These are phyloP conservation scores for Populus hybrid DNA, from an alignment of 441 rosid genomes.

Conservation along the genomic window DNA sequence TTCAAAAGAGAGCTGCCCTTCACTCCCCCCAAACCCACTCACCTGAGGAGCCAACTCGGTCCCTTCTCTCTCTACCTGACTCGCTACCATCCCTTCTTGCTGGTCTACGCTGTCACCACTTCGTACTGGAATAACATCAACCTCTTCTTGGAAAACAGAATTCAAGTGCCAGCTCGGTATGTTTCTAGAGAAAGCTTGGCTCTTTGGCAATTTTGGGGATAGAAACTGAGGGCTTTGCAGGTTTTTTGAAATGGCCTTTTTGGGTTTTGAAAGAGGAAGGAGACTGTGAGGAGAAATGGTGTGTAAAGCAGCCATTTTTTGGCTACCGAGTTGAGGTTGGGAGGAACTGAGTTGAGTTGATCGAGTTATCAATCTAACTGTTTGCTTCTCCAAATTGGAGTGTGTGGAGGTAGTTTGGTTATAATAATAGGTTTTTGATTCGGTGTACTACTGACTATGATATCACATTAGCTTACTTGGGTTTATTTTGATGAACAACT, in stretches of 20 bases:
- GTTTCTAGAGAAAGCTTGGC: slow-evolving; percentile 33
- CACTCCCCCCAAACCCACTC: slow-evolving; percentile 55
- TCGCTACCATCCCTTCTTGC: slow-evolving; percentile 49
- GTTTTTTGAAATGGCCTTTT: slow-evolving; percentile 24
- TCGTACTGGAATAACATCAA: slow-evolving; percentile 58
- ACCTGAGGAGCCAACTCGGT: slow-evolving; percentile 47
- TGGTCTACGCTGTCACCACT: slow-evolving; percentile 17
- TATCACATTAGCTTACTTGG: not conserved
- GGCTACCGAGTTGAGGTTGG: slow-evolving; percentile 18
- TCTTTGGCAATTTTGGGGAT: slow-evolving; percentile 25
- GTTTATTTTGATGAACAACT: not conserved
- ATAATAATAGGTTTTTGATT: slow-evolving; percentile 1
- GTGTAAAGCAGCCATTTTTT: slow-evolving; percentile 55
- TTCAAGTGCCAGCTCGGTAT: slow-evolving; percentile 39
- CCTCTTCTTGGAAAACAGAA: slow-evolving; percentile 47
- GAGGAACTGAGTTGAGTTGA: slow-evolving; percentile 25
- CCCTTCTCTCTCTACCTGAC: slow-evolving; percentile 40
- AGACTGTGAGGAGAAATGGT: slow-evolving; percentile 46
- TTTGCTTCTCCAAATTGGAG: slow-evolving; percentile 23
- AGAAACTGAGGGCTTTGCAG: slow-evolving; percentile 16
- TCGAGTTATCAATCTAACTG: slow-evolving; percentile 21
- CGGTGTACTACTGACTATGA: not conserved
- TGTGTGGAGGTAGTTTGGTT: not conserved
- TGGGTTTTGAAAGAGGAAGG: slow-evolving; percentile 46
- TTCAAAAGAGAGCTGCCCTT: slow-evolving; percentile 63